These are phyloP conservation scores for Sugiyamaella sp. DNA, from an alignment of 1,139 yeast species.

Conservation along the genomic window DNA sequence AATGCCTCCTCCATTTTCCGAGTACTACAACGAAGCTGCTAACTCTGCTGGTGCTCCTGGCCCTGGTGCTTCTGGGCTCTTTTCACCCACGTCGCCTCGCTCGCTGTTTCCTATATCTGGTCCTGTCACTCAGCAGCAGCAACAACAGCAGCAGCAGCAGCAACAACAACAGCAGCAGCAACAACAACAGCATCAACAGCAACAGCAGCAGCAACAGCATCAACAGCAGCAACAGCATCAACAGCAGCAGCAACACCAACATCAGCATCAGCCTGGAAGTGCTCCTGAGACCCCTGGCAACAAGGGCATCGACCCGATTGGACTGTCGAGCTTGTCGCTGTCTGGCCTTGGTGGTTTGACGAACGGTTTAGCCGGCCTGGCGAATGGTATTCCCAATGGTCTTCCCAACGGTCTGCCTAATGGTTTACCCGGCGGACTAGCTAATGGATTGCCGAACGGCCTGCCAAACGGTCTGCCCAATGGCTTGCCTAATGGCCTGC, in stretches of 20 bases:
- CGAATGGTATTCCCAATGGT: not conserved
- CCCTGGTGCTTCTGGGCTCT: slow-evolving; percentile 25
- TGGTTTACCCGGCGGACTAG: slow-evolving; percentile 9
- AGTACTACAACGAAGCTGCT: slow-evolving; percentile 21
- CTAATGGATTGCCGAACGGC: slow-evolving; percentile 16
- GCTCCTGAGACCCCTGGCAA: slow-evolving; percentile 21
- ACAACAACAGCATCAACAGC: slow-evolving; percentile 12
- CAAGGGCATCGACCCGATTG: slow-evolving; percentile 15
- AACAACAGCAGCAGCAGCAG: slow-evolving; percentile 18
- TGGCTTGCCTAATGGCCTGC: slow-evolving; percentile 16
- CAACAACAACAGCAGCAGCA: slow-evolving; percentile 14
- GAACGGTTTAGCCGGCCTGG: slow-evolving; percentile 1
- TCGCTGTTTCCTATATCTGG: slow-evolving; percentile 33
- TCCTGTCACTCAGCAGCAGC: not conserved
- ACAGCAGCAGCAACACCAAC: slow-evolving; percentile 29
- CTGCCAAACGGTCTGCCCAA: slow-evolving; percentile 10
- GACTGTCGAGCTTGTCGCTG: slow-evolving; percentile 8
- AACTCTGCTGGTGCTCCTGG: not conserved
- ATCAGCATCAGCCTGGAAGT: slow-evolving; percentile 24
- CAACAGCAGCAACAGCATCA: slow-evolving; percentile 41
- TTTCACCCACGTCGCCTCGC: slow-evolving; percentile 39
- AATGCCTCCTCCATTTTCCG: slow-evolving; percentile 28
- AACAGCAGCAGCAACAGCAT: slow-evolving; percentile 52
- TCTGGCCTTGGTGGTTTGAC: slow-evolving; percentile 7
- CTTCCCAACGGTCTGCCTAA: slow-evolving; percentile 3